Conservation (phyloP, 345 rosid species). For the Acer yangbiense region DNA sequence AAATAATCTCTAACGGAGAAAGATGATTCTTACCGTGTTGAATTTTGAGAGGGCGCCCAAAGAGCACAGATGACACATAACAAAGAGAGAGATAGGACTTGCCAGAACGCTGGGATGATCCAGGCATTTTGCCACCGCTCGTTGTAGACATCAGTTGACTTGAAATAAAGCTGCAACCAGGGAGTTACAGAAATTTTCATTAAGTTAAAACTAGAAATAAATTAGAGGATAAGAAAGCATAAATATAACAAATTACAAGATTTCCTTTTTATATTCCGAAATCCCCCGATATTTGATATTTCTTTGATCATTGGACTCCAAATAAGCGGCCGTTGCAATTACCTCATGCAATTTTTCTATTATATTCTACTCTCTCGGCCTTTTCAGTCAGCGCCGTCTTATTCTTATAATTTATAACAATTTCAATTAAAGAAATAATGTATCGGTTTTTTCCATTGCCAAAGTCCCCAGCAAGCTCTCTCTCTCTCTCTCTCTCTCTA, state of each 20-base stretch:
- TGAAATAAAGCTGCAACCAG: constrained; percentile 82
- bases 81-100: constrained; percentile 79
- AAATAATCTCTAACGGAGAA: not conserved
- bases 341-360: not conserved
- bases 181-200: constrained; percentile 3
- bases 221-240: not conserved
- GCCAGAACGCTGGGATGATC: constrained; percentile 98
- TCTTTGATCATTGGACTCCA: not conserved
- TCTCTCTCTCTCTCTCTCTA: not conserved
- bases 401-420: not conserved
- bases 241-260: not conserved
- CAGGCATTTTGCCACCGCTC: constrained; percentile 96
- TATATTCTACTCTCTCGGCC: not conserved
- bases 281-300: no score
- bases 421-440: not conserved
- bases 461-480: not conserved
- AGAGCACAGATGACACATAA: constrained; percentile 83
- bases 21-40: constrained; percentile 57
- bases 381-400: not conserved
- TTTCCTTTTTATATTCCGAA: not conserved
- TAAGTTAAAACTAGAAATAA: not conserved
- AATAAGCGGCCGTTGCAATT: no score
- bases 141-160: constrained; percentile 83
- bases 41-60: constrained; percentile 94
- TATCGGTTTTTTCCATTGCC: not conserved